Evolutionary conservation across 306 rosid genomes (phyloP).

Genomic region (Coriaria nepalensis): DNA sequence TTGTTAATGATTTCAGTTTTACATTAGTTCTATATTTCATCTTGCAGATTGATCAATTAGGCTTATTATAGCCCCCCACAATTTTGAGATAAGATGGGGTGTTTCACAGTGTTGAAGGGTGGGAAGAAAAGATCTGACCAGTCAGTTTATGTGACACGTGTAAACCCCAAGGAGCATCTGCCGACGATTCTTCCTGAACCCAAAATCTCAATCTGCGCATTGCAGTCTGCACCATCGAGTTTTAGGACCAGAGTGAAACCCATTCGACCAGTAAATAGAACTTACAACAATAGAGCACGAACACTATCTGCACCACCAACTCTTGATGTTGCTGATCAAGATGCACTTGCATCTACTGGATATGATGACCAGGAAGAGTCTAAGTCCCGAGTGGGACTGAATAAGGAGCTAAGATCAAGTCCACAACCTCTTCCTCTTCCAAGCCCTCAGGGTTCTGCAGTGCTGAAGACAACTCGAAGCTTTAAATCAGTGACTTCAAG

Average conservation of each 20-base stretch:
- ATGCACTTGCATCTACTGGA: slow-evolving; percentile 42
- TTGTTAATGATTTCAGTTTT: too few species aligned
- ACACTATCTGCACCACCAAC: slow-evolving; percentile 89
- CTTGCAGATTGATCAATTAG: too few species aligned
- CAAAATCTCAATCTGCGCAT: slow-evolving; percentile 45
- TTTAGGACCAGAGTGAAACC: slow-evolving; percentile 87
- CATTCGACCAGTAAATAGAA: slow-evolving; percentile 38
- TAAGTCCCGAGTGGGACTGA: slow-evolving; percentile 36
- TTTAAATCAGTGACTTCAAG: slow-evolving; percentile 57
- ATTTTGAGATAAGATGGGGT: too few species aligned
- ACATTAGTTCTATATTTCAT: too few species aligned
- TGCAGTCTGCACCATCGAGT: slow-evolving; percentile 97
- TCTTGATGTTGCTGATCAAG: slow-evolving; percentile 91
- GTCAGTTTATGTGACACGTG: too few species aligned
- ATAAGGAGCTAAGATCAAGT: slow-evolving; percentile 49
- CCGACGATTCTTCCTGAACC: slow-evolving; percentile 81
- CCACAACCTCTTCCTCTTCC: slow-evolving; percentile 98
- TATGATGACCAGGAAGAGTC: slow-evolving; percentile 70
- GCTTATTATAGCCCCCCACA: too few species aligned
- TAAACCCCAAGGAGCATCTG: slow-evolving; percentile 11
- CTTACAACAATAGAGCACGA: slow-evolving; percentile 37
- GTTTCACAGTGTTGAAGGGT: too few species aligned
- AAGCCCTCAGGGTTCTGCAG: slow-evolving; percentile 44
- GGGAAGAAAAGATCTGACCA: too few species aligned
- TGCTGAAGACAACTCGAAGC: slow-evolving; percentile 54